Percentiles rank a stretch among this genome's conserved stretches.
These are phyloP conservation scores for Raffaelea arxii DNA, from an alignment of 2,329 filamentous ascomycete genomes.

Conservation along the genomic window DNA sequence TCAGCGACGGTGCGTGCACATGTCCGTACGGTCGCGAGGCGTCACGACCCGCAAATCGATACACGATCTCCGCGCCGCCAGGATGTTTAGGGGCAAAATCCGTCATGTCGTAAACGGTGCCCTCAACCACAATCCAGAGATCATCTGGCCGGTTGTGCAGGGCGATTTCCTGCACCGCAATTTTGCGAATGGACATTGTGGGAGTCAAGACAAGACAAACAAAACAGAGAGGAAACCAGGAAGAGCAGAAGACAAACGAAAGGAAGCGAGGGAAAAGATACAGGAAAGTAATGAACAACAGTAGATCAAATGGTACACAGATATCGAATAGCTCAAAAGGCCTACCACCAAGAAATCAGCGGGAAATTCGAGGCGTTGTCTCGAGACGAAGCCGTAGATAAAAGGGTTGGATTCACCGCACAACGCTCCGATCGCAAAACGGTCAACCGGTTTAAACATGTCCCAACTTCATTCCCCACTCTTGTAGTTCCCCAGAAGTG, in stretches of 20 bases:
- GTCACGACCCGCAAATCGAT: slow-evolving; percentile 41
- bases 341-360: neutral
- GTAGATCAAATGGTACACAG: neutral
- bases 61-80: slow-evolving; percentile 31
- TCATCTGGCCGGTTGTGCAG: slow-evolving; percentile 37
- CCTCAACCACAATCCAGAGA: slow-evolving; percentile 61
- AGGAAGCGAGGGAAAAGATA: too few species aligned
- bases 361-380: too few species aligned
- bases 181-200: neutral
- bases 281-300: neutral
- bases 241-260: too few species aligned
- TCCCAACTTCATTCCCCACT: too few species aligned
- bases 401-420: too few species aligned
- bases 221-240: too few species aligned
- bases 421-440: too few species aligned
- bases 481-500: too few species aligned
- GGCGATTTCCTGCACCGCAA: slow-evolving; percentile 25
- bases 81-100: slow-evolving; percentile 43
- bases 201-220: neutral
- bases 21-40: slow-evolving; percentile 41
- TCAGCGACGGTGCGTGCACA: slow-evolving; percentile 34
- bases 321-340: neutral
- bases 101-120: slow-evolving; percentile 60
- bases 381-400: too few species aligned
- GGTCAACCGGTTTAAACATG: too few species aligned